Conservation (phyloP, 129 eudicot genomes). For the carrot (Daucus carota) region DNA sequence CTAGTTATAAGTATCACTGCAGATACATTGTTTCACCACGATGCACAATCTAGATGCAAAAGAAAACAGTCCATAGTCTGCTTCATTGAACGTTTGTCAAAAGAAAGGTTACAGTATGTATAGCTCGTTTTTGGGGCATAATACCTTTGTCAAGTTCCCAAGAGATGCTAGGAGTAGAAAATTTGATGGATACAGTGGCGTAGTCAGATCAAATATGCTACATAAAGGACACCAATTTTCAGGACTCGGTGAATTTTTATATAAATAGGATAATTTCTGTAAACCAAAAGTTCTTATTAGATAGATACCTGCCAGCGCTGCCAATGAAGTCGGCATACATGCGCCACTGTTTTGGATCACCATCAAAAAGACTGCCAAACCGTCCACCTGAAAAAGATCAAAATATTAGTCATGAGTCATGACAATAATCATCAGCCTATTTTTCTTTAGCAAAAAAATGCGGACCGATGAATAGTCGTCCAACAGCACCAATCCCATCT, state of each 20-base stretch:
- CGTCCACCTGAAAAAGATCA: slow-evolving; percentile 60
- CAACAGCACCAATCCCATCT: slow-evolving; percentile 99
- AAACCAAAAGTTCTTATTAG: not conserved
- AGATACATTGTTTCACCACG: not conserved
- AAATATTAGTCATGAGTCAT: slow-evolving; percentile 7
- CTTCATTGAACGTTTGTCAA: not conserved
- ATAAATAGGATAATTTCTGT: not conserved
- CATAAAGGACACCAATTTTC: slow-evolving; percentile 16
- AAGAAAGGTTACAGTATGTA: too few species aligned
- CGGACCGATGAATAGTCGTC: slow-evolving; percentile 83
- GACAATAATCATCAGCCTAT: slow-evolving; percentile 5
- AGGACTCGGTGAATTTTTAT: not conserved
- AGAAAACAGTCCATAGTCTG: not conserved
- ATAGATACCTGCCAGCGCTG: slow-evolving; percentile 83
- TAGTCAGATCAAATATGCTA: slow-evolving; percentile 94
- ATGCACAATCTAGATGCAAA: not conserved
- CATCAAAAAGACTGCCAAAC: slow-evolving; percentile 87
- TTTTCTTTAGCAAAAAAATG: slow-evolving; percentile 14
- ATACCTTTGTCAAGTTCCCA: slow-evolving; percentile 96
- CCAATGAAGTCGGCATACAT: slow-evolving; percentile 98
- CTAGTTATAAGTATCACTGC: not conserved
- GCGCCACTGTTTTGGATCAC: slow-evolving; percentile 98
- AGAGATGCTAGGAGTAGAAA: slow-evolving; percentile 90
- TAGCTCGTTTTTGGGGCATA: not conserved
- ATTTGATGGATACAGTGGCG: slow-evolving; percentile 82